Base-by-base conservation (phyloP, 129 eudicot genomes). In the carrot (Daucus carota) region DNA sequence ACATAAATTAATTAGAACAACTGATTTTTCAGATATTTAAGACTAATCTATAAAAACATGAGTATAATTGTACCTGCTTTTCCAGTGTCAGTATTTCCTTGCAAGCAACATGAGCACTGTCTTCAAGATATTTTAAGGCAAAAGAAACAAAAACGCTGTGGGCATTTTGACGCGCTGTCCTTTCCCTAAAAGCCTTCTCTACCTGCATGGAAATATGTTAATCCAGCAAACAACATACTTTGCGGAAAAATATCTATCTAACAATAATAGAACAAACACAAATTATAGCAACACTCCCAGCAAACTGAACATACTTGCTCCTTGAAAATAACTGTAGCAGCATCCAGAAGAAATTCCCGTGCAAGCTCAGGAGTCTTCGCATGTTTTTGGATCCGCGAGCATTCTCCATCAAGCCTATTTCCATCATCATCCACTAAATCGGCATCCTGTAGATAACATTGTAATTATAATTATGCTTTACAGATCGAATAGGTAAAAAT, bases 341-440 rank as follows among this genome's bases (percentile, higher is more conserved):
- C 96, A 85, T 94, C 99, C 44, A 94, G 87, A 66, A 94, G 96
- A 86, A 94, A 94, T 80, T 94, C 97, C 42, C 97, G 88, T 75
- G 99, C 99, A 84, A 91, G 97, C 81, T 94, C 99, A 52, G 99
- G 99, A 82, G 94, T 94, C 86, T 94, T 94, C 26, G 99, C 99
- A 85, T 94, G 99, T 86, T 91, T 94, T 68, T 91, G 99, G 70
- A 97, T 97, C 50, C 97, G 96, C 48, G 99, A 89, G 81, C 97
- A 89, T 78, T 94, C 99, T 73, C 96, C 96, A 79, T 94, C 99
- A 62, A 91, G 73, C 52, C 89, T 97, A 85, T 87, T 94, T 79
- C 97, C 98, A 77, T 90, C 98, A 80, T 86, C 87, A 80, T 94
- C 99, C 89, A 94, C 80, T 75, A 96, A 91, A 79, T 91, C 97